These are phyloP conservation scores for Graphium sp. DNA, from an alignment of 2,329 filamentous ascomycete genomes.

Conservation along the genomic window DNA sequence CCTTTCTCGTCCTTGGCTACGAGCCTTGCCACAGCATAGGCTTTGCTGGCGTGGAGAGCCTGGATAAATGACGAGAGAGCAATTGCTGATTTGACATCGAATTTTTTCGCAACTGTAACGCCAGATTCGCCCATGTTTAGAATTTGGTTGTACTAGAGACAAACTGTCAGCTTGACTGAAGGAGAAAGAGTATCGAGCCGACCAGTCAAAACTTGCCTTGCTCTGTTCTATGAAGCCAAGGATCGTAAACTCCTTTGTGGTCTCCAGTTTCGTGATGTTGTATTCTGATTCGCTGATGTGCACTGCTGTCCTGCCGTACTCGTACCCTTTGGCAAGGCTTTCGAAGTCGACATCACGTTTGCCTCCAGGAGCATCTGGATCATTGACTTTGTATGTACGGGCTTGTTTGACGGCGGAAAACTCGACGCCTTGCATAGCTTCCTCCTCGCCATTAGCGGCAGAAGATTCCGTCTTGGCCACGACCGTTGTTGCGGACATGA, in stretches of 20 bases:
- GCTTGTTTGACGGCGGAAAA: slow-evolving; percentile 59
- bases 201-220: slow-evolving; percentile 30
- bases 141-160: slow-evolving; percentile 57
- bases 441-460: slow-evolving; percentile 24
- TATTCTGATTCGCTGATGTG: slow-evolving; percentile 75
- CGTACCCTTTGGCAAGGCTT: slow-evolving; percentile 79
- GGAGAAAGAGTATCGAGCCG: background rate
- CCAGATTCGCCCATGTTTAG: slow-evolving; percentile 70
- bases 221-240: slow-evolving; percentile 69
- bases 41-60: slow-evolving; percentile 69
- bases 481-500: slow-evolving; percentile 64
- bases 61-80: slow-evolving; percentile 82
- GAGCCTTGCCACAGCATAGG: slow-evolving; percentile 72
- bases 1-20: slow-evolving; percentile 72
- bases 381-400: slow-evolving; percentile 67
- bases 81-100: slow-evolving; percentile 67
- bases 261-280: slow-evolving; percentile 79
- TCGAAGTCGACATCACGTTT: slow-evolving; percentile 72
- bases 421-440: slow-evolving; percentile 31
- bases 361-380: slow-evolving; percentile 56
- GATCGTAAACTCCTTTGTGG: slow-evolving; percentile 57
- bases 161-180: slow-evolving; percentile 1
- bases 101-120: slow-evolving; percentile 59
- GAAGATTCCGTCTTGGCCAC: slow-evolving; percentile 36
- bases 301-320: slow-evolving; percentile 84